Evolutionary conservation across 2,329 filamentous ascomycete genomes (phyloP), one percentile per base, ranked within the genome.

Genomic region (Fusarium keratoplasticum): DNA sequence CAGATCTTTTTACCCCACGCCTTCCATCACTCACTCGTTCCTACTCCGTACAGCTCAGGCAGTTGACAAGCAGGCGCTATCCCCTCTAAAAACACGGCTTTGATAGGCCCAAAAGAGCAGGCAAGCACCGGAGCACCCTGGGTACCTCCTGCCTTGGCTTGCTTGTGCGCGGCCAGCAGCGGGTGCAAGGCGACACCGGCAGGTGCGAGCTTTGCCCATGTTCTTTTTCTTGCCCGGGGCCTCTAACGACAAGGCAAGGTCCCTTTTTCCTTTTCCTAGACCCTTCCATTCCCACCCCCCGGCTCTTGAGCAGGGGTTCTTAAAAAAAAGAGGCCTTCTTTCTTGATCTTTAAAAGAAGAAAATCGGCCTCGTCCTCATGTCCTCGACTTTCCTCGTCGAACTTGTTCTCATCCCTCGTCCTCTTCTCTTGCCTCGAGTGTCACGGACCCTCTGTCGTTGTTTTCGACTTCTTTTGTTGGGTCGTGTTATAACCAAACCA

Each of bases 161-260:
- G 40, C 20, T 27, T 57, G 66, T 44, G 31, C 38, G 18, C 31
- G 31, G 70, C 71, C 63, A 35, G 71, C 60, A 55, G 61, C 71
- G 71, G 71, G 71, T 73, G 71, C 71, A 38, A 72, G 58, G 33
- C 40, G 55, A 64, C 57, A 27, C 59, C 61, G 38, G 44, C 64
- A 54, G 71, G 71, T 73, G 71, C 64, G 55, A 73, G 72, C 68
- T 73, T 62, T 74, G 42, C 64, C 50, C 40, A 69, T 57, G 29
- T 35, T 36, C 35, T 36, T 42, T 67, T 35, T 70, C 27, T 31
- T 71, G 64, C 54, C 16, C 63, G 31, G 52, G 52, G 18, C 57
- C 71, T 74, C 71, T 64, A 61, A 55, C 64, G 58, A 55, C 70
- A 73, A 70, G 57, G 38, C n/a, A 16, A 42, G n/a, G 40, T 20